Evolutionary conservation across 805 yeast species (phyloP), one percentile per base, ranked within the genome.

Genomic region (Hanseniaspora hatyaiensis): DNA sequence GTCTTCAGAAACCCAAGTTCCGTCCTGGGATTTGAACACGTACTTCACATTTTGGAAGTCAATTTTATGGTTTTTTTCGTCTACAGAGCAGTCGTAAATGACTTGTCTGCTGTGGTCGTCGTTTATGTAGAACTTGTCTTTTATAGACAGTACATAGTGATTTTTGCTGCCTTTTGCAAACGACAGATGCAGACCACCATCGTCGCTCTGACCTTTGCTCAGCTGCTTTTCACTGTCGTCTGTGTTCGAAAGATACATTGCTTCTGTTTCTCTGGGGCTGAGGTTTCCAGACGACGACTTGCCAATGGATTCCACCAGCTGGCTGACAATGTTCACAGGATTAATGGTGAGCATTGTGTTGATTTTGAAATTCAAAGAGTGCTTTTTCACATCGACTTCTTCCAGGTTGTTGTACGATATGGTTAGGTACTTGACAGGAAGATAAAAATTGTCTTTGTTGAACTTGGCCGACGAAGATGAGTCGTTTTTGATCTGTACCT

Each of bases 401-500:
- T 30, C 34, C 13, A n/a, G 18, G 13, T 31, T 38, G 13, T 45
- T 15, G 29, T 45, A 45, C 6, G 49, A 37, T n/a, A 45, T 12
- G 2, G 37, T 45, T 3, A 37, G 26, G 13, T 45, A 45, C 29
- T 37, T 45, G 6, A 45, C 31, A 8, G 49, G 49, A 18, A 45
- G 12, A 26, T 37, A 37, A 6, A 37, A 16, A 3, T 45, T 22
- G 8, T 29, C 16, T 18, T 28, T 44, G 19, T 36, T 12, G 40
- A 26, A 26, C 11, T 26, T 26, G 11, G 9, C 11, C 11, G 11
- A 26, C 6, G 29, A 26, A 28, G 18, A 24, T 16, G 34, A 39
- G 4, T 38, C 37, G 23, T 36, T 37, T 8, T 23, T 30, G 1
- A 45, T 29, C 13, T 40, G 28, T 5, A 40, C 3, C 19, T 28